Conservation (phyloP, 75 land plant species). For the Cunninghamia lanceolata region DNA sequence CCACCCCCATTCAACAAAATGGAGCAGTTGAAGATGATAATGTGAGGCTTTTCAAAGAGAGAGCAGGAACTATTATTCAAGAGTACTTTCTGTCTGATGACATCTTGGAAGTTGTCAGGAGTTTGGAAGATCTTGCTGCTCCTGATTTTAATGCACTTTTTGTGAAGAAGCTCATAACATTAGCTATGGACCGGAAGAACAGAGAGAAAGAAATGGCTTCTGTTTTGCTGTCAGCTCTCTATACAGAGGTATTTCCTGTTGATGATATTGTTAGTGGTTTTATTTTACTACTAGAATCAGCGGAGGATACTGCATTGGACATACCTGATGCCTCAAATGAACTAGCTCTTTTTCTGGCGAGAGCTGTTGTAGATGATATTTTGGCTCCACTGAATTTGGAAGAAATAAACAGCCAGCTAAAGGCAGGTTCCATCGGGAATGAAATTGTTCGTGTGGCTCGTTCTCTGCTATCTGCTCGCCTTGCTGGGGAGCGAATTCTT, state of each 20-base stretch:
- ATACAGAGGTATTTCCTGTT: conserved; percentile 51
- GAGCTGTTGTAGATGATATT: conserved; percentile 95
- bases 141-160: conserved; percentile 79
- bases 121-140: conserved; percentile 78
- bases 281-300: conserved; percentile 74
- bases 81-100: conserved; percentile 94
- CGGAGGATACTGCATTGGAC: conserved; percentile 92
- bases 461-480: conserved; percentile 75
- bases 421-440: conserved; percentile 61
- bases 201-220: conserved; percentile 73
- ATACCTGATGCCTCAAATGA: conserved; percentile 87
- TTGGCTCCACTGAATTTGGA: conserved; percentile 83
- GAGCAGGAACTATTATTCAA: conserved; percentile 71
- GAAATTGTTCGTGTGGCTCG: conserved; percentile 80
- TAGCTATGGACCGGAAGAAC: conserved; percentile 71
- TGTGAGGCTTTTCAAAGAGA: conserved; percentile 60
- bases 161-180: conserved; percentile 53
- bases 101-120: conserved; percentile 81
- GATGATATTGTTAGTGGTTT: conserved; percentile 79
- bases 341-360: conserved; percentile 82
- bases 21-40: conserved; percentile 25
- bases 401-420: conserved; percentile 66
- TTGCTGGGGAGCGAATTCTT: conserved; percentile 92
- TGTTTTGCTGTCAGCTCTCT: conserved; percentile 52
- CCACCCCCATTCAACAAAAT: conserved; percentile 29